These are phyloP conservation scores for Rhinocladiella mackenziei DNA, from an alignment of 2,329 filamentous ascomycete genomes.

Conservation along the genomic window DNA sequence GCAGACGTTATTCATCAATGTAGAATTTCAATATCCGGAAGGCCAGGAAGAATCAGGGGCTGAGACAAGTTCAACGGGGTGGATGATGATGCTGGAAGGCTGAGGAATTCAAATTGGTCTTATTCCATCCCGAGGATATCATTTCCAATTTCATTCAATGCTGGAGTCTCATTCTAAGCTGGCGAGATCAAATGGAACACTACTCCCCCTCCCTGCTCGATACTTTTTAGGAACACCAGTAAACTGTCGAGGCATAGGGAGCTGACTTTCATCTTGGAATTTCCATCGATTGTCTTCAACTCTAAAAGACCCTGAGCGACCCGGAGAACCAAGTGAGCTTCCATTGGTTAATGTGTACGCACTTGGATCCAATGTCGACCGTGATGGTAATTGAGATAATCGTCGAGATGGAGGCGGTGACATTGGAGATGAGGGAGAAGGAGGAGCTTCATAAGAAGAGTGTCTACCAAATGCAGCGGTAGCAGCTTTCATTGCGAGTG, in stretches of 20 bases:
- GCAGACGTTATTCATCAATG: no score
- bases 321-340: constrained; percentile 27
- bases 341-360: constrained; percentile 72
- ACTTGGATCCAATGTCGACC: constrained; percentile 67
- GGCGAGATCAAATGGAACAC: constrained; percentile 77
- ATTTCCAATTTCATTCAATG: not conserved
- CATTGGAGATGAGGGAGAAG: constrained; percentile 41
- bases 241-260: constrained; percentile 84
- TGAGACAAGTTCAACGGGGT: no score
- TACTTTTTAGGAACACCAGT: constrained; percentile 71
- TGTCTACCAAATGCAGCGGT: constrained; percentile 52
- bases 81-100: no score
- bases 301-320: constrained; percentile 14
- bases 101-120: no score
- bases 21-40: no score
- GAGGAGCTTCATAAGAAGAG: constrained; percentile 37
- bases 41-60: no score
- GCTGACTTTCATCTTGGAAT: constrained; percentile 74
- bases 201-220: constrained; percentile 85
- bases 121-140: not conserved
- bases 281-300: constrained; percentile 80
- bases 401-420: constrained; percentile 43
- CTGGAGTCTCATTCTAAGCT: constrained; percentile 21
- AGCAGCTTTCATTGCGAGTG: constrained; percentile 57
- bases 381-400: constrained; percentile 43